Base-by-base conservation (phyloP, 768 basidiomycete genomes). In the Rossbeevera mucosa region DNA sequence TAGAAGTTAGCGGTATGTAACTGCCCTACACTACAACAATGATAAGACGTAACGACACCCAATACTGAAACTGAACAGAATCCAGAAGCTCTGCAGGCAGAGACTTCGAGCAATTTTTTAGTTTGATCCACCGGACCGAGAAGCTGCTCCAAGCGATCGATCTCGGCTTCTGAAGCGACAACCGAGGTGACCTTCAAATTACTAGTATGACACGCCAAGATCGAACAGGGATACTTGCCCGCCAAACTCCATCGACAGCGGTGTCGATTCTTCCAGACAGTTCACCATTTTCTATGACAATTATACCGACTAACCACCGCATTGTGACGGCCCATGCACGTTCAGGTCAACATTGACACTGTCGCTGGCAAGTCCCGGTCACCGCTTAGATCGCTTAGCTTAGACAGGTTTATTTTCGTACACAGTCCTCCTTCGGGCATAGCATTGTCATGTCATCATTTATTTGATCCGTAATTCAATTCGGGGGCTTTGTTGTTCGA, bases 391-490 rank as follows among this genome's bases (percentile, higher is more conserved):
- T 38, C 36, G 36, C 36, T 38, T 38, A 38, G 36, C n/a, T n/a
- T 18, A 18, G 0, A 2, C 13, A 18, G 41, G 13, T 44, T 42
- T 20, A 11, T 14, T 28, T 21, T 13, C 6, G 44, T 59, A 47
- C 48, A 36, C 44, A 46, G 44, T 16, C 8, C 6, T 38, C 12
- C 42, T 36, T 30, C 28, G n/a, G 5, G 41, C 45, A 48, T 52
- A 46, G 44, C 22, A 58, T 49, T 54, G 48, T 40, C 52, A 38
- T 51, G 63, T 65, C 58, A 63, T 52, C 53, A 63, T 21, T 59
- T 65, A 50, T 48, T 59, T 62, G 45, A n/a, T n/a, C 36, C 22
- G 20, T 43, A 31, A 48, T 31, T 45, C 33, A 33, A 18, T 53
- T 62, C 62, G 63, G 62, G 20, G 38, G 47, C 46, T 52, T 48